Conservation (phyloP, 192 early-diverging fungal species). For the Backusella liffmaniae region DNA sequence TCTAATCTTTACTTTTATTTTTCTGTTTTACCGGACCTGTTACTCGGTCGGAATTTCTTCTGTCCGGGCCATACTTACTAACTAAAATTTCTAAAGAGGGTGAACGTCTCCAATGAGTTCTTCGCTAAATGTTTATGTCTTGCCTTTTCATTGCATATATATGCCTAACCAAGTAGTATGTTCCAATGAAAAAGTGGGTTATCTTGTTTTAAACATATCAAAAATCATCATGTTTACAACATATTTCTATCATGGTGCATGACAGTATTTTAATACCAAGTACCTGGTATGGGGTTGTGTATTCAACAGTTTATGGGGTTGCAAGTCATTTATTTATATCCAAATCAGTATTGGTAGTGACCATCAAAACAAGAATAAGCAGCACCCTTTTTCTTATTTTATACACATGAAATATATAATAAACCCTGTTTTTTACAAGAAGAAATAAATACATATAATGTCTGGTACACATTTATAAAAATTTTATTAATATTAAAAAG, state of each 20-base stretch:
- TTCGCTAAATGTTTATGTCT: no score
- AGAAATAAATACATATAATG: not conserved
- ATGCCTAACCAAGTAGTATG: no score
- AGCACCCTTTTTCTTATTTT: not conserved
- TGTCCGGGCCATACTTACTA: not conserved
- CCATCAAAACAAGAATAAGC: not conserved
- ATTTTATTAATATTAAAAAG: slow-evolving; percentile 6
- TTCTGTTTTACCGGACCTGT: not conserved
- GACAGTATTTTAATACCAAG: no score
- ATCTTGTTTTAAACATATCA: no score
- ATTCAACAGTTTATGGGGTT: not conserved
- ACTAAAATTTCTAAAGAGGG: not conserved
- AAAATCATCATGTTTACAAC: no score
- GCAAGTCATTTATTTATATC: not conserved
- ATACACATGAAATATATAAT: not conserved
- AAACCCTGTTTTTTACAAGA: not conserved
- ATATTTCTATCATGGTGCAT: no score
- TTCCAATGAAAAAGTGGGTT: no score
- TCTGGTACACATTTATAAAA: not conserved
- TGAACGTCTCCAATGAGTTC: no score
- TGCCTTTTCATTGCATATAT: no score
- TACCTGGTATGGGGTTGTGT: not conserved
- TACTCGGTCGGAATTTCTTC: not conserved
- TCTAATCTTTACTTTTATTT: not conserved
- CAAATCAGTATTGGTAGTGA: not conserved